Percentiles rank a stretch among this genome's conserved stretches.
These are phyloP conservation scores for Alloascoidea hylecoeti DNA, from an alignment of 805 yeast species.

Conservation along the genomic window DNA sequence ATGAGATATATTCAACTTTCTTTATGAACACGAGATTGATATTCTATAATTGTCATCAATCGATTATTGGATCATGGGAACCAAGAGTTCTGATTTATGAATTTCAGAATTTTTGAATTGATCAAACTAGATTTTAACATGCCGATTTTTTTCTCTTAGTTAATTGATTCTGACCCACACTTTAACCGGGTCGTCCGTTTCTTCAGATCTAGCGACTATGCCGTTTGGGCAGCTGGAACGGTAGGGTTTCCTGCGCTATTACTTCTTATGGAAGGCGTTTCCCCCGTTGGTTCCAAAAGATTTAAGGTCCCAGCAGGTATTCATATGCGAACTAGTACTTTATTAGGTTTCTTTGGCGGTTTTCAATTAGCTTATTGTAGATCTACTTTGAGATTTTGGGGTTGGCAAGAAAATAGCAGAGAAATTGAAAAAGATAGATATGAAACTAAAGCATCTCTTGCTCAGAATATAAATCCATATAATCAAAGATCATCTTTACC, in stretches of 20 bases:
- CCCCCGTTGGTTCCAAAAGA: slow-evolving; percentile 30
- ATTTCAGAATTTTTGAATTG: too few relatives aligned
- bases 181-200: slow-evolving; percentile 59
- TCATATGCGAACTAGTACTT: slow-evolving; percentile 41
- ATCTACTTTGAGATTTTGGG: slow-evolving; percentile 64
- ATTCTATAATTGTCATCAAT: too few relatives aligned
- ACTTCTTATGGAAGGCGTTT: slow-evolving; percentile 28
- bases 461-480: slow-evolving; percentile 53
- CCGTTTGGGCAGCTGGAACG: slow-evolving; percentile 30
- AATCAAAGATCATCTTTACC: slow-evolving; percentile 42
- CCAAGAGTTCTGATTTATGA: too few relatives aligned
- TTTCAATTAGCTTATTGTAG: slow-evolving; percentile 56
- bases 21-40: too few relatives aligned
- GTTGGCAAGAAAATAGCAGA: slow-evolving; percentile 54
- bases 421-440: slow-evolving; percentile 64
- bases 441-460: slow-evolving; percentile 53
- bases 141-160: too few relatives aligned
- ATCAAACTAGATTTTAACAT: too few relatives aligned
- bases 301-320: slow-evolving; percentile 37
- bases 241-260: slow-evolving; percentile 34
- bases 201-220: slow-evolving; percentile 56
- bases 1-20: too few relatives aligned
- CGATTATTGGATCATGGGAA: too few relatives aligned
- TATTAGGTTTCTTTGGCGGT: slow-evolving; percentile 61
- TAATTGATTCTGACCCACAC: slow-evolving; percentile 71